Evolutionary conservation across 2,329 filamentous ascomycete species (phyloP), one percentile per base, ranked within the genome.

Genomic region (Xylariaceae sp.): DNA sequence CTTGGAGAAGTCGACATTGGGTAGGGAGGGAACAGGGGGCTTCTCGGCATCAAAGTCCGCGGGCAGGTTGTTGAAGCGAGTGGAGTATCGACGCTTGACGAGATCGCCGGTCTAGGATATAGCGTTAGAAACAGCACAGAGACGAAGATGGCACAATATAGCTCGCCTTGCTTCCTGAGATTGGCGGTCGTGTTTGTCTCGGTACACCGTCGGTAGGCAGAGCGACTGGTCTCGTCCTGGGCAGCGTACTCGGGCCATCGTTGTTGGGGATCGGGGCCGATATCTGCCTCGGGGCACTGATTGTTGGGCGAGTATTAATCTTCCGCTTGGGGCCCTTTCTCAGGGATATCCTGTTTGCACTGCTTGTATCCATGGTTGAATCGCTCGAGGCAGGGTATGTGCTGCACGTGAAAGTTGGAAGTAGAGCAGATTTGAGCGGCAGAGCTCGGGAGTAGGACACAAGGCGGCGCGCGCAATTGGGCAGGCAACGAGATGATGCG

Each of bases 51-150:
- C 82, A 66, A 84, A 88, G 63, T 89, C 85, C 54, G 83, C 75
- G 1, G 88, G 88, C 1, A 87, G 71, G 59, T 89, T 85, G 63
- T 91, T 93, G 70, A 97, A 96, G 55, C 93, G 86, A 40, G 92
- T 92, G 38, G 94, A 97, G 72, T 97, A 99, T 62, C 94, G 81
- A 62, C 91, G 83, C 75, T 97, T 97, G 53, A 99, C 92, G 48
- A 97, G 78, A 69, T 99, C 93, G 19, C 82, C 82, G 1, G 83
- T 86, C 82, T 84, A 69, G 4, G 40, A 19, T 46, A 18, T 51
- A 69, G 22, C 22, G 22, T 28, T 28, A 28, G 22, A 28, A 28
- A 28, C 22, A 28, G 22, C 22, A 28, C 22, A 4, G 4, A 7
- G 22, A 28, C 22, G 48, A 70, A 62, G 45, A 43, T 53, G 34